Conservation (phyloP, 2,329 filamentous ascomycete species). For the Ophiostoma montium region DNA sequence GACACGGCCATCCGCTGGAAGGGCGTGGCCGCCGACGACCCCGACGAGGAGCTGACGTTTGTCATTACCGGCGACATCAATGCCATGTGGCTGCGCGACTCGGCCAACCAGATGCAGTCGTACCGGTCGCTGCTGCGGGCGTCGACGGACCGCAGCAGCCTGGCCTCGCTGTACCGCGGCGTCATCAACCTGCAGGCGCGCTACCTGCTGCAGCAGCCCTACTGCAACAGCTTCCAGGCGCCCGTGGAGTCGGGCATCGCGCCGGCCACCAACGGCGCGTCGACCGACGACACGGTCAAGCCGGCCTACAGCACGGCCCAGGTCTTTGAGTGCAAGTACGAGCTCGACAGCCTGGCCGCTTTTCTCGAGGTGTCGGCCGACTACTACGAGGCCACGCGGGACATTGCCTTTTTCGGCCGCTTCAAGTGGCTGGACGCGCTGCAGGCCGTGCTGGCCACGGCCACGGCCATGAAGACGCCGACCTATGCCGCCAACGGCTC, state of each 20-base stretch:
- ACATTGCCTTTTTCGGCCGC: conserved; percentile 58
- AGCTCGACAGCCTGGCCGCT: conserved; percentile 78
- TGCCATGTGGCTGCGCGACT: conserved; percentile 25
- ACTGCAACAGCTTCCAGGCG: conserved; percentile 92
- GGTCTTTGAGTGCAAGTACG: conserved; percentile 94
- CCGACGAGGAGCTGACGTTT: conserved; percentile 44
- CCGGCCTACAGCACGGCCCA: conserved; percentile 52
- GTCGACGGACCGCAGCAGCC: conserved; percentile 34
- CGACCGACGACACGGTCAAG: conserved; percentile 44
- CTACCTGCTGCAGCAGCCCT: conserved; percentile 56
- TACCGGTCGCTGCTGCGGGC: conserved; percentile 51
- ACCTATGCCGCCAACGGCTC: conserved; percentile 53
- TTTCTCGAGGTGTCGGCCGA: conserved; percentile 73
- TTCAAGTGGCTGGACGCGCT: conserved; percentile 61
- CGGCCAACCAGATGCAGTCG: conserved; percentile 56
- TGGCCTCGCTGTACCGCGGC: conserved; percentile 57
- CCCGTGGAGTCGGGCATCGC: conserved; percentile 57
- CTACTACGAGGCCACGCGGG: conserved; percentile 61
- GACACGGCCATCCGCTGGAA: conserved; percentile 16
- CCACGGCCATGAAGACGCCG: conserved; percentile 55
- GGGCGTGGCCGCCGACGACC: conserved; percentile 13
- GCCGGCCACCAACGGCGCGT: conserved; percentile 41
- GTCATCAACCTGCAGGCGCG: conserved; percentile 64
- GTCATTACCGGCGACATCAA: conserved; percentile 31
- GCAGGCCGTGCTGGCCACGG: conserved; percentile 51